Evolutionary conservation across 2,329 filamentous ascomycete genomes (phyloP).

Genomic region (Rhinocladiella mackenziei): DNA sequence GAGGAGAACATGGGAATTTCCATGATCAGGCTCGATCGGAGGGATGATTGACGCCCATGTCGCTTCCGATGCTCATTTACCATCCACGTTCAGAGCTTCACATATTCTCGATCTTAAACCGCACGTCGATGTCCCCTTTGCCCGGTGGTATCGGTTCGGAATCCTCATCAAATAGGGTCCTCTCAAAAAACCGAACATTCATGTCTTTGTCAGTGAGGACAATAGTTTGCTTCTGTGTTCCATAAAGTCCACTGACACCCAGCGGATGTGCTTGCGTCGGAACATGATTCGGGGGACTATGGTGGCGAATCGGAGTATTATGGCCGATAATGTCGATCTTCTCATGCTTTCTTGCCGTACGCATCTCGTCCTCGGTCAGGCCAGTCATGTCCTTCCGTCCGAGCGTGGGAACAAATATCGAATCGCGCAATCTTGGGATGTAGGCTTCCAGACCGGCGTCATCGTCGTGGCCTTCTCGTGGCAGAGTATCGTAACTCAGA

Average conservation of each 20-base stretch:
- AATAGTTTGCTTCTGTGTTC: conserved; percentile 62
- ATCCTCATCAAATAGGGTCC: conserved; percentile 56
- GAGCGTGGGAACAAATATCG: conserved; percentile 58
- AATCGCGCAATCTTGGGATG: conserved; percentile 53
- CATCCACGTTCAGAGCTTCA: not conserved
- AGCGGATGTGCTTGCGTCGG: conserved; percentile 27
- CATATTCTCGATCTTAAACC: conserved; percentile 43
- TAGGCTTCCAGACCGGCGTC: conserved; percentile 53
- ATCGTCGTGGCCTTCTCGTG: conserved; percentile 36
- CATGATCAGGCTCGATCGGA: no score
- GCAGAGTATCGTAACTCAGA: conserved; percentile 54
- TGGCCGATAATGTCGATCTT: conserved; percentile 30
- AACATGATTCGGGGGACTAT: conserved; percentile 9
- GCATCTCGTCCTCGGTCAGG: conserved; percentile 38
- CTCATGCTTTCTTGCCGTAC: conserved; percentile 33
- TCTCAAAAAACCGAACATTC: conserved; percentile 58
- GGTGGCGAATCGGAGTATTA: conserved; percentile 29
- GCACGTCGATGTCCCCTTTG: conserved; percentile 46
- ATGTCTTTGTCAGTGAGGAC: conserved; percentile 55
- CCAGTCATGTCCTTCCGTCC: conserved; percentile 43
- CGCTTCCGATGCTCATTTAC: no score
- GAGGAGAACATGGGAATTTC: no score
- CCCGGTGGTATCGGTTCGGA: conserved; percentile 46
- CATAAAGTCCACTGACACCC: conserved; percentile 53
- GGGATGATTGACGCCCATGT: no score